Base-by-base conservation (phyloP, 2,329 filamentous ascomycete genomes). In the Nothophoma quercina region DNA sequence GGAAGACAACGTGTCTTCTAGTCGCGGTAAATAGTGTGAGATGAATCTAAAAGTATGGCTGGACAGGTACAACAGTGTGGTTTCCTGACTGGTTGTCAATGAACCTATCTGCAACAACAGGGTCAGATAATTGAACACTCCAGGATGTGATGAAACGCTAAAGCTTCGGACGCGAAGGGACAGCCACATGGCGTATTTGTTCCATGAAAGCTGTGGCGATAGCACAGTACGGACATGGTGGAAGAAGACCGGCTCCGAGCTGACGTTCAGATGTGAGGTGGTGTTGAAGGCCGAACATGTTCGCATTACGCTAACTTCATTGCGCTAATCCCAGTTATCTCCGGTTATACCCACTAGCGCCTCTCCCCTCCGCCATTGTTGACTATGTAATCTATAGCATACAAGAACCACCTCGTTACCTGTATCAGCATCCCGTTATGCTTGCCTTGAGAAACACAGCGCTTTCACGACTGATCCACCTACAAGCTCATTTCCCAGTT, bases 401-500 rank as follows among this genome's bases (percentile, higher is more conserved):
- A 36, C 25, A 42, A 52, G 49, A 22, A 42, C 32, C 36, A 36
- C 21, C 28, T n/a, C 33, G 9, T 18, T 22, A 18, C 22, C 25
- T 16, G 15, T 26, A 9, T 36, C 10, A 15, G 6, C n/a, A 15
- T 22, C 10, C 29, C 34, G 16, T 44, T 34, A 54, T 54, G 51
- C 44, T 44, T 7, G 23, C 44, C 10, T 19, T 45, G 39, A 38
- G 40, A 35, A 44, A 25, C 9, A 40, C 43, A 7, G 45, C 45
- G 5, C 38, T 65, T 1, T 36, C 52, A 46, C 56, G 63, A 49
- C 48, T 69, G 7, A 41, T 32, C 26, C 45, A 42, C 13, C 35
- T 63, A 1, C 45, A 51, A 29, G 33, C 38, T 12, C 67, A 66
- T 5, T 18, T 65, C 15, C 28, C 26, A n/a, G n/a, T 23, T 15